These are phyloP conservation scores for Phaeosphaeriaceae sp. DNA, from an alignment of 2,329 filamentous ascomycete genomes.

Conservation along the genomic window DNA sequence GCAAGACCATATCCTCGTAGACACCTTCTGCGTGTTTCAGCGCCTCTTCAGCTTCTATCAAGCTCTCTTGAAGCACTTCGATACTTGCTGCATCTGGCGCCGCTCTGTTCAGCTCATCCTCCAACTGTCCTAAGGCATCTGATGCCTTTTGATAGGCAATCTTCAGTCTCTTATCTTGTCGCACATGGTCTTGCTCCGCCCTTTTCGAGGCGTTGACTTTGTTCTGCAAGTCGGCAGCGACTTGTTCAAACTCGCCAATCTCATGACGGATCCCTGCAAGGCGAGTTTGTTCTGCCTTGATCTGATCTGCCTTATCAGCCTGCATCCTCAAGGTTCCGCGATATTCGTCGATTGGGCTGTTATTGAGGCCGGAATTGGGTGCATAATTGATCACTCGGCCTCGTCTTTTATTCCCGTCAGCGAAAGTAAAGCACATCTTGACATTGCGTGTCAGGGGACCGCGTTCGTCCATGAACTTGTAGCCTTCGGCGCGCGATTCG, in stretches of 20 bases:
- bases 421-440: constrained; percentile 72
- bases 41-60: constrained; percentile 64
- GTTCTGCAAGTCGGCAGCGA: constrained; percentile 45
- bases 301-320: constrained; percentile 73
- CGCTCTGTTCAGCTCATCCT: constrained; percentile 67
- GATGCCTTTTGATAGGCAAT: constrained; percentile 66
- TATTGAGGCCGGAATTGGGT: constrained; percentile 56
- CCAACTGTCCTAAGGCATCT: constrained; percentile 69
- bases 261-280: constrained; percentile 60
- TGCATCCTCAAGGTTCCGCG: constrained; percentile 74
- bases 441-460: constrained; percentile 67
- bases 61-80: constrained; percentile 53
- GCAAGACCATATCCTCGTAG: constrained; percentile 57
- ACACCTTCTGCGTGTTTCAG: constrained; percentile 45
- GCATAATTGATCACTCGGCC: constrained; percentile 55
- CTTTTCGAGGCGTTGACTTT: constrained; percentile 57
- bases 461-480: constrained; percentile 71
- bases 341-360: constrained; percentile 62
- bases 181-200: constrained; percentile 60
- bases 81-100: constrained; percentile 66
- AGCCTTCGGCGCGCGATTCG: constrained; percentile 69
- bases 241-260: constrained; percentile 31
- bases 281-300: constrained; percentile 60
- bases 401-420: constrained; percentile 68
- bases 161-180: constrained; percentile 57